Evolutionary conservation across 768 basidiomycete genomes (phyloP), one percentile per base, ranked within the genome.

Genomic region (Suillus variegatus): DNA sequence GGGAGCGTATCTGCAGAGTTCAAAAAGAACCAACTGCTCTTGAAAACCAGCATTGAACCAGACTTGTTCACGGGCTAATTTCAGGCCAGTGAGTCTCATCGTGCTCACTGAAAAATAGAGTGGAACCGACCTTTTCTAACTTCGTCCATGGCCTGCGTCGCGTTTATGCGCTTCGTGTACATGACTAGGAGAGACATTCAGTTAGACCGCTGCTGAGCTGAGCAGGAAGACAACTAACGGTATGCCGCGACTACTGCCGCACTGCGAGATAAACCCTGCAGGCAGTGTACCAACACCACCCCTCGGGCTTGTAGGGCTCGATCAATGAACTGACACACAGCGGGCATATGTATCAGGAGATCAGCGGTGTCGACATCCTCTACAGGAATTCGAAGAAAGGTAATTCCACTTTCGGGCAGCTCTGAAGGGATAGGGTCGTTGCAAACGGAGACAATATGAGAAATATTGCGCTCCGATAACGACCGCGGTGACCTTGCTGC

Each of bases 21-120:
- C 89, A 63, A 90, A 92, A 56, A 93, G 78, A 41, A 91, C 86
- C 35, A 93, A 83, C 69, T 93, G 91, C 77, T 91, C 89, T 64
- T 89, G 86, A 75, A 92, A 92, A 52, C 90, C 91, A n/a, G 88
- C 84, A 67, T 86, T 90, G 66, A 86, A 84, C 90, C 90, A 92
- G 61, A 91, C 89, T 71, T 91, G 89, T 75, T 90, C 87, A 58
- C 90, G 88, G 57, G 85, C 90, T 92, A 60, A 67, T 40, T 40
- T 8, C 43, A 18, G 66, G 32, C 5, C 13, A 58, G 54, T 67
- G 35, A 68, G 64, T 41, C 44, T 44, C 22, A 25, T 49, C 18
- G 22, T 67, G 58, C 22, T 65, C 14, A 65, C 51, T 62, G 46
- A 61, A 32, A 62, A 32, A 65, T 51, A 20, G 43, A 44, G 32